Conservation (phyloP, 306 rosid species). For the Lathyrus aphaca region DNA sequence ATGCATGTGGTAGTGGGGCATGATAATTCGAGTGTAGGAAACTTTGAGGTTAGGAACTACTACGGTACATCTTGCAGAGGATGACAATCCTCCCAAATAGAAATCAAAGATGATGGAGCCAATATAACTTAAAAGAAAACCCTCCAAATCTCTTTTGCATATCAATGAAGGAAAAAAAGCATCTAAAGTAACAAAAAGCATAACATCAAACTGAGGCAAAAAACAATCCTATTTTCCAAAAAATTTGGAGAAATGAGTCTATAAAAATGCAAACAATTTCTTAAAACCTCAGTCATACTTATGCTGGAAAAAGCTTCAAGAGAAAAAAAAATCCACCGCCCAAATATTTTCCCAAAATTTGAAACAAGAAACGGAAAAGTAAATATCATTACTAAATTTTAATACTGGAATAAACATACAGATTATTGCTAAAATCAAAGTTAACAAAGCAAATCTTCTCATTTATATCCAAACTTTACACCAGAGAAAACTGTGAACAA, state of each 20-base stretch:
- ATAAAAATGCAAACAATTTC: background rate
- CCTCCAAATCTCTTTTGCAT: background rate
- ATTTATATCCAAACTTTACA: background rate
- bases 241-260: background rate
- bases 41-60: background rate
- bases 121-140: constrained; percentile 19
- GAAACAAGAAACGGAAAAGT: constrained; percentile 10
- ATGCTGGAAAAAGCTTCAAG: constrained; percentile 6
- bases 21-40: constrained; percentile 15
- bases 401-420: background rate
- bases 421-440: background rate
- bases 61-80: background rate
- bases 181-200: constrained; percentile 14
- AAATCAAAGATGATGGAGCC: constrained; percentile 10
- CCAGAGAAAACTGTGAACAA: constrained; percentile 21
- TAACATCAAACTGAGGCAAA: constrained; percentile 13
- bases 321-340: constrained; percentile 7
- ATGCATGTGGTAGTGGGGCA: background rate
- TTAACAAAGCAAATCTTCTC: constrained; percentile 1
- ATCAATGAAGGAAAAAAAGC: background rate
- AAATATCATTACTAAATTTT: background rate
- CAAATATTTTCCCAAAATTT: background rate
- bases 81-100: constrained; percentile 14
- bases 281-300: constrained; percentile 15
- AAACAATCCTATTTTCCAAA: background rate